Evolutionary conservation across 2,329 filamentous ascomycete species (phyloP).

Genomic region (Fonsecaea erecta): DNA sequence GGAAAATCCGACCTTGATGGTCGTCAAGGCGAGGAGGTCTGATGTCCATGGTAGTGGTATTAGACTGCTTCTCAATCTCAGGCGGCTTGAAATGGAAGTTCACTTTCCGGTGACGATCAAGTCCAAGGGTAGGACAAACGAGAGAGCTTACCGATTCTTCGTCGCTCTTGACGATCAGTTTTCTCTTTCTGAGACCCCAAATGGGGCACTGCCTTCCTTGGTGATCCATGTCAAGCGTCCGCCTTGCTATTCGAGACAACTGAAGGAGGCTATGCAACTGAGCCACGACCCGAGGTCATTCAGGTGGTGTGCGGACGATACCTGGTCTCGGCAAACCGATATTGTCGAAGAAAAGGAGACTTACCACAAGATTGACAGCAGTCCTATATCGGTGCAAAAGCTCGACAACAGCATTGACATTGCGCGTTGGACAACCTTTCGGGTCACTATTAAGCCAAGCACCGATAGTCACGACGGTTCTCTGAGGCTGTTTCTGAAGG

Average conservation of each 20-base stretch:
- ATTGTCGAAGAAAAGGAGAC: constrained; percentile 55
- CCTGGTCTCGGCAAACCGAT: constrained; percentile 68
- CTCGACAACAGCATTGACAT: constrained; percentile 62
- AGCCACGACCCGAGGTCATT: constrained; percentile 50
- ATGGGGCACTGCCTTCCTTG: constrained; percentile 17
- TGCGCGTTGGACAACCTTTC: constrained; percentile 68
- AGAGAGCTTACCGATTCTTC: constrained; percentile 35
- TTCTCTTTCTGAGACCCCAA: constrained; percentile 22
- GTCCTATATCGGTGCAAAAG: constrained; percentile 56
- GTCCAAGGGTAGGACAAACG: constrained; percentile 25
- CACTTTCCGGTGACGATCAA: constrained; percentile 44
- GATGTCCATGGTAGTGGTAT: constrained; percentile 38
- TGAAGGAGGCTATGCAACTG: constrained; percentile 34
- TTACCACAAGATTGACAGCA: constrained; percentile 39
- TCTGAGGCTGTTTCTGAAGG: constrained; percentile 43
- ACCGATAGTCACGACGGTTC: neutral
- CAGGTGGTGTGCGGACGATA: constrained; percentile 61
- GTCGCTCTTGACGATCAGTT: constrained; percentile 37
- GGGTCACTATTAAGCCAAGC: constrained; percentile 51
- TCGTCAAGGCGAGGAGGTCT: constrained; percentile 24
- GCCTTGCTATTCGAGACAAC: constrained; percentile 36
- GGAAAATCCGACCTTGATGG: constrained; percentile 27
- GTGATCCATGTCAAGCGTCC: constrained; percentile 34
- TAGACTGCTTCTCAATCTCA: constrained; percentile 49
- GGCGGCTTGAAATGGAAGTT: constrained; percentile 47